Evolutionary conservation across 2,329 filamentous ascomycete genomes (phyloP).

Genomic region (Penicillium polonicum): DNA sequence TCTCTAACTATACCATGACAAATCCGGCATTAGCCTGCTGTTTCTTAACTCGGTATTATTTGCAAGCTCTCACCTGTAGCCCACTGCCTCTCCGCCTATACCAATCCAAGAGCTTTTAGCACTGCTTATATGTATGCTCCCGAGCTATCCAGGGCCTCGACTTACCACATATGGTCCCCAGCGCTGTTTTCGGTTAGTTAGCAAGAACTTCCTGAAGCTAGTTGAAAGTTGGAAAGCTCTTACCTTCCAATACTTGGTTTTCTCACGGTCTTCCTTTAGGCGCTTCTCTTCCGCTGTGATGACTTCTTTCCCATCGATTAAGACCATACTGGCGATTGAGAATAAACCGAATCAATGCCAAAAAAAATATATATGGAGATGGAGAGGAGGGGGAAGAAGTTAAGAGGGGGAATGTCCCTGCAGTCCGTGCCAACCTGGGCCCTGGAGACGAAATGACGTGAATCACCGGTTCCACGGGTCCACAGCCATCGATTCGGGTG

Average conservation of each 20-base stretch:
- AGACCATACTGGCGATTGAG: conserved; percentile 65
- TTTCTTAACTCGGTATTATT: not conserved
- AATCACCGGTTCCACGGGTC: not conserved
- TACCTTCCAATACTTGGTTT: conserved; percentile 94
- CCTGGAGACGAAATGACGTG: conserved; percentile 3
- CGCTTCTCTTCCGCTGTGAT: conserved; percentile 88
- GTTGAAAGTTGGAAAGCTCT: too few species aligned
- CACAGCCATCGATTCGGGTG: not conserved
- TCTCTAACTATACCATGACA: conserved; percentile 64
- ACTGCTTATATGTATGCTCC: not conserved
- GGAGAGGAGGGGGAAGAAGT: not conserved
- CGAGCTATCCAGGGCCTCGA: not conserved
- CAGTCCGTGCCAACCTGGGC: conserved; percentile 2
- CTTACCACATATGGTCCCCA: conserved; percentile 80
- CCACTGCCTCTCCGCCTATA: conserved; percentile 80
- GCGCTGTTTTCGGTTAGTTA: not conserved
- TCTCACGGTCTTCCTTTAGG: conserved; percentile 78
- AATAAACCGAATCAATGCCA: not conserved
- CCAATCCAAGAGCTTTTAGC: not conserved
- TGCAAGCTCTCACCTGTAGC: conserved; percentile 64
- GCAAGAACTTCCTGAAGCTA: not conserved
- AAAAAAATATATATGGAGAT: not conserved
- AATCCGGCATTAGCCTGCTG: conserved; percentile 28
- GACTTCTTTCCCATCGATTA: conserved; percentile 84
- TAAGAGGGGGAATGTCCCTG: not conserved